A percentile compares a stretch with the other conserved stretches of the same genome.
These are phyloP conservation scores for Xerocomus amazonicus DNA, from an alignment of 1,284 basidiomycete species.

Conservation along the genomic window DNA sequence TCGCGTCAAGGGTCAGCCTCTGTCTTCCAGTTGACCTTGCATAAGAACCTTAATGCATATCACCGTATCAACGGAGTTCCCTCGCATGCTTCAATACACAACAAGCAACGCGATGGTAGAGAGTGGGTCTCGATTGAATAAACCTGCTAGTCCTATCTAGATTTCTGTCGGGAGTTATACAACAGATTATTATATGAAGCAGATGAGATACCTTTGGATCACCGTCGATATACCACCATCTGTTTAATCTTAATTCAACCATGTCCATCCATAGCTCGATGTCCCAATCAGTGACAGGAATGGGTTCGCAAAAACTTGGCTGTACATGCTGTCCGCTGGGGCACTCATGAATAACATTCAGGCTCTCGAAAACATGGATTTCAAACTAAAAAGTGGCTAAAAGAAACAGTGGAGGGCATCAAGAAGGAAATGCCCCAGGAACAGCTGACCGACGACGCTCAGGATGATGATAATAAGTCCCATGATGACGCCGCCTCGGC, in stretches of 20 bases:
- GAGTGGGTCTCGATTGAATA: slow-evolving; percentile 31
- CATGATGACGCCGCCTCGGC: slow-evolving; percentile 28
- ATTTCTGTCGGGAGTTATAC: background rate
- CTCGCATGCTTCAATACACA: slow-evolving; percentile 73
- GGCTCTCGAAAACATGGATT: too few species aligned
- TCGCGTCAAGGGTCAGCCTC: slow-evolving; percentile 82
- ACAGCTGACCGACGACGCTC: slow-evolving; percentile 28
- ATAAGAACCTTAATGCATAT: slow-evolving; percentile 97
- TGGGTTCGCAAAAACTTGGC: too few species aligned
- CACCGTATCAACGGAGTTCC: slow-evolving; percentile 80
- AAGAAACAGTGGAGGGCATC: background rate
- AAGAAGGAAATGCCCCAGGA: slow-evolving; percentile 30
- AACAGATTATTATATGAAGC: slow-evolving; percentile 4
- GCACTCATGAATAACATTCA: too few species aligned
- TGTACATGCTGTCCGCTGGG: too few species aligned
- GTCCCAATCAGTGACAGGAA: too few species aligned
- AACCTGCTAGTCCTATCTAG: background rate
- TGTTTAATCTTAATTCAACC: slow-evolving; percentile 29
- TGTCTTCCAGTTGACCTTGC: slow-evolving; percentile 93
- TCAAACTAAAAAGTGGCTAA: too few species aligned
- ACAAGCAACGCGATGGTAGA: slow-evolving; percentile 36
- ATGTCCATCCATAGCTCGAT: background rate
- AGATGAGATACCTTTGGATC: slow-evolving; percentile 13
- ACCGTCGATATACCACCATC: slow-evolving; percentile 22
- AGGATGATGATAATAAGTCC: slow-evolving; percentile 33